Percentiles rank a stretch among this genome's conserved stretches.
phyloP scores from a whole-genome alignment of 2,329 filamentous ascomycete genomes.

The Eutypa lata region DNA sequence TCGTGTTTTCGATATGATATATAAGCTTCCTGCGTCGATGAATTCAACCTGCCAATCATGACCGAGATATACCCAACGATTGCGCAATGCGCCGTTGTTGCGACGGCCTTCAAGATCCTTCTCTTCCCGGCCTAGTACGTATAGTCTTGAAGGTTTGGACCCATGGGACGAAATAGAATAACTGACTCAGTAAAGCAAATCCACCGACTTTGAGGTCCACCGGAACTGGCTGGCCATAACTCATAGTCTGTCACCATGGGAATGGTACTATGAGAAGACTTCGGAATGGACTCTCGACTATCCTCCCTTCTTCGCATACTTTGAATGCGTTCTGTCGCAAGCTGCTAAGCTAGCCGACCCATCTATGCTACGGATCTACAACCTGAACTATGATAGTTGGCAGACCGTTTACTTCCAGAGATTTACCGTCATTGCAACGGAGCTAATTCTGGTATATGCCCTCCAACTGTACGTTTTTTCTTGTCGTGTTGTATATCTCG shows the following conservation, averaged over 20 bases:
- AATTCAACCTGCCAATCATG: constrained; percentile 50
- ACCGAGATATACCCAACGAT: constrained; percentile 82
- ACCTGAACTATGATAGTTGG: constrained; percentile 86
- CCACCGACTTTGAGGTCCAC: constrained; percentile 98
- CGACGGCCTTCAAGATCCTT: constrained; percentile 85
- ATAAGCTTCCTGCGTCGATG: background rate
- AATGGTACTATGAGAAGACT: constrained; percentile 97
- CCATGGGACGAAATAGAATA: background rate
- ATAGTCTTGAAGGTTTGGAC: constrained; percentile 10
- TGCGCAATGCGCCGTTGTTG: constrained; percentile 80
- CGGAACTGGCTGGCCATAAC: constrained; percentile 98
- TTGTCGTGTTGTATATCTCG: background rate
- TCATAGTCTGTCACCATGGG: constrained; percentile 76
- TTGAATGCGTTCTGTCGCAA: constrained; percentile 90
- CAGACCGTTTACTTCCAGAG: constrained; percentile 93
- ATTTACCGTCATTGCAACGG: constrained; percentile 79
- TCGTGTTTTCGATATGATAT: constrained; percentile 14
- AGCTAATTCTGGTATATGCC: constrained; percentile 80
- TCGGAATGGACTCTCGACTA: constrained; percentile 99
- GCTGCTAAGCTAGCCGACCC: constrained; percentile 74
- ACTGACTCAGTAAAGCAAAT: constrained; percentile 64
- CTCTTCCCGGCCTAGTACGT: constrained; percentile 92
- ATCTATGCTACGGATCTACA: constrained; percentile 76
- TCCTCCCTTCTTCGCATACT: constrained; percentile 95
- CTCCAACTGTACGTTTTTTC: constrained; percentile 61